Evolutionary conservation across 768 basidiomycete genomes (phyloP), one percentile per base, ranked within the genome.

Genomic region (Obba rivulosa): DNA sequence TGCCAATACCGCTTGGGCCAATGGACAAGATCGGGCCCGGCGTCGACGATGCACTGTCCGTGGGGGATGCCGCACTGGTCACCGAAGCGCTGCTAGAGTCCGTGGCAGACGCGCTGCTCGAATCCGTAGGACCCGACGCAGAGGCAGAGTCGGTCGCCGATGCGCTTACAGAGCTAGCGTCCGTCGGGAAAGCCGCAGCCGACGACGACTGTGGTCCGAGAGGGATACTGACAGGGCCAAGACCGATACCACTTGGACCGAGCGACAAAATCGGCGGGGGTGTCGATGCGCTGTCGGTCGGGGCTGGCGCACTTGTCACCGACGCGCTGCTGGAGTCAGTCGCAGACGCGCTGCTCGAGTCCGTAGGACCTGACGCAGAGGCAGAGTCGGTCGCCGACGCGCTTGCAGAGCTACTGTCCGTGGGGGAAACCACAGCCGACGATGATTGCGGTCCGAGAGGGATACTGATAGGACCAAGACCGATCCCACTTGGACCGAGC

Each of bases 1-100:
- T 31, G 28, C 28, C 28, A 31, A 31, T 13, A 31, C 28, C 28
- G 13, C 28, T 31, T 5, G 28, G 28, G 28, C 28, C 28, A 31
- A 31, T 5, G 28, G 53, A 46, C 3, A 36, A 48, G 16, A 43
- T 44, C 34, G 49, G 41, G n/a, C n/a, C n/a, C 20, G 18, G 28
- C 4, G 37, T 41, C 3, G 53, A 46, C 18, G 31, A 21, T 4
- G 39, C 23, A 24, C 50, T 31, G 37, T 50, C 46, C 39, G 45
- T 49, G 1, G 54, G 34, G 7, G 57, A 21, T n/a, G 46, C 8
- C 16, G 55, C 5, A 52, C 18, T 40, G 43, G 13, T 14, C 10
- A 24, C 25, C 8, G 50, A 16, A 13, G 50, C 18, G 2, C 28
- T 24, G 18, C 25, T 34, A 25, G 49, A 13, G 44, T 14, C 24